Evolutionary conservation across 169 alveolate genomes (phyloP).

Genomic region (Plasmodium reichenowi): DNA sequence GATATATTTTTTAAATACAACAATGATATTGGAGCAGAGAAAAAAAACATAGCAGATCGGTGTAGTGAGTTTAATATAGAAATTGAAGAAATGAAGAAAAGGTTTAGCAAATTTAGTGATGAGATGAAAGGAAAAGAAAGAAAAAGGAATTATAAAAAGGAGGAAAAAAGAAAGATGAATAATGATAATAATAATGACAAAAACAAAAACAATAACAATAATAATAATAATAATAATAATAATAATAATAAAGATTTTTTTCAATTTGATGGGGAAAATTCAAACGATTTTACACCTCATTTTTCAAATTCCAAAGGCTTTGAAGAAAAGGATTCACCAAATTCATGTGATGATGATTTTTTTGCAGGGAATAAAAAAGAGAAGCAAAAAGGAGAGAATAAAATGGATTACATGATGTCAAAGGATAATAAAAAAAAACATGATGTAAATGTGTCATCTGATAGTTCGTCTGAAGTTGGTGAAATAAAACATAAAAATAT

Average conservation of each 20-base stretch:
- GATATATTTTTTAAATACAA: background rate
- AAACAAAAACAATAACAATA: background rate
- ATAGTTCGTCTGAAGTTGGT: too few relatives aligned
- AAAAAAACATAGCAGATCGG: slow-evolving; percentile 5
- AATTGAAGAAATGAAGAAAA: slow-evolving; percentile 41
- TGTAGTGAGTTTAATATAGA: slow-evolving; percentile 38
- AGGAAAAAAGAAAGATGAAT: background rate
- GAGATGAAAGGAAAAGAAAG: slow-evolving; percentile 8
- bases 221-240: background rate
- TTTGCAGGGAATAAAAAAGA: too few relatives aligned
- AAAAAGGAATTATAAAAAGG: background rate
- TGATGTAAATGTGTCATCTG: too few relatives aligned
- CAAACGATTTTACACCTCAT: background rate
- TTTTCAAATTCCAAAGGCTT: background rate
- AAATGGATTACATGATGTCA: too few relatives aligned
- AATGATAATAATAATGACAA: background rate
- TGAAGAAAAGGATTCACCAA: too few relatives aligned
- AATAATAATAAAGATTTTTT: slow-evolving; percentile 5
- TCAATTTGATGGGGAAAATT: slow-evolving; percentile 5
- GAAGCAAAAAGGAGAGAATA: too few relatives aligned
- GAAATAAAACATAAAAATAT: too few relatives aligned
- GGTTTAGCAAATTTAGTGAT: slow-evolving; percentile 10
- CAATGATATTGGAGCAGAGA: background rate
- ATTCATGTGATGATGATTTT: too few relatives aligned
- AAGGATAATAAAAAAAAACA: too few relatives aligned